A percentile compares a stretch with the other conserved stretches of the same genome.
Conservation (phyloP, 768 basidiomycete species). For the Rhodosporidiobolus sp. region DNA sequence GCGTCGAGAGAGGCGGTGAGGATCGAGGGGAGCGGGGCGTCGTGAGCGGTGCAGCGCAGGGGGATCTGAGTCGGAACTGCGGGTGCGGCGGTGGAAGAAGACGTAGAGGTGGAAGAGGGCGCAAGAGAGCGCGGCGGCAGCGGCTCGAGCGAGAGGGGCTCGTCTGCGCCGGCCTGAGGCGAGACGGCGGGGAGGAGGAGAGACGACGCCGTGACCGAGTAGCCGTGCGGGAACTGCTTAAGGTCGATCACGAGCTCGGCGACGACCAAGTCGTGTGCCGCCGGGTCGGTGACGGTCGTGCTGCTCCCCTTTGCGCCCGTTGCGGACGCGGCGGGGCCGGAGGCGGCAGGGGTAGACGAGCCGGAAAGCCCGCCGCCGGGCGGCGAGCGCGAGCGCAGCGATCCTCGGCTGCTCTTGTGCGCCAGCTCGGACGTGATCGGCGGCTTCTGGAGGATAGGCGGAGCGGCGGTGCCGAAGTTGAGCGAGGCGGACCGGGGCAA, state of each 20-base stretch:
- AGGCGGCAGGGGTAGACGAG: background rate
- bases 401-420: slow-evolving; percentile 25
- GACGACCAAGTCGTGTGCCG: slow-evolving; percentile 66
- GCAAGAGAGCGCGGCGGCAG: slow-evolving; percentile 13
- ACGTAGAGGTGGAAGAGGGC: background rate
- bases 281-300: slow-evolving; percentile 42
- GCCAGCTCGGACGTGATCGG: slow-evolving; percentile 20
- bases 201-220: slow-evolving; percentile 52
- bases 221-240: slow-evolving; percentile 74
- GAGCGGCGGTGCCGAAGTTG: slow-evolving; percentile 28
- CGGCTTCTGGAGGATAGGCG: slow-evolving; percentile 25
- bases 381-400: slow-evolving; percentile 21
- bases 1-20: slow-evolving; percentile 56
- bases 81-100: background rate
- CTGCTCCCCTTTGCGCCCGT: slow-evolving; percentile 34
- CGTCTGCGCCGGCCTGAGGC: slow-evolving; percentile 37
- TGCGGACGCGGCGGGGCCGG: background rate
- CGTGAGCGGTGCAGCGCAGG: slow-evolving; percentile 60
- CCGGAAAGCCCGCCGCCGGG: background rate
- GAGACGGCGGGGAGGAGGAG: background rate
- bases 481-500: slow-evolving; percentile 31
- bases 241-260: slow-evolving; percentile 77
- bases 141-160: slow-evolving; percentile 53
- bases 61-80: slow-evolving; percentile 40
- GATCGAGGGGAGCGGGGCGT: slow-evolving; percentile 67